phyloP scores from a whole-genome alignment of 2,329 filamentous ascomycete species.

The Talaromyces rugulosus region DNA sequence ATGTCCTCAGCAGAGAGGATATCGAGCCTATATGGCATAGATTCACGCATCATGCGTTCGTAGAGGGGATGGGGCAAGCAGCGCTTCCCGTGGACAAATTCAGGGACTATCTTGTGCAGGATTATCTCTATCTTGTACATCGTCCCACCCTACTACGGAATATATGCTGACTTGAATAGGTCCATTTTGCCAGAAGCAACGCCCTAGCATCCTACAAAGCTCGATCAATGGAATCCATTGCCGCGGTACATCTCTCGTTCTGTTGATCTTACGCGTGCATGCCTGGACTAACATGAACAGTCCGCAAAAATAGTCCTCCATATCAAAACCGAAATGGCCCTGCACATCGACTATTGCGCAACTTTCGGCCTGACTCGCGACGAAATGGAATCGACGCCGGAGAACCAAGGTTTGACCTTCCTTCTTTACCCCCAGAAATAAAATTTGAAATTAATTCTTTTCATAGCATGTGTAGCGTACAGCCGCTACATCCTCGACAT shows the following conservation, averaged over 20 bases:
- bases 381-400: constrained; percentile 68
- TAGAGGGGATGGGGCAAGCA: constrained; percentile 69
- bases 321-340: constrained; percentile 71
- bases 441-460: background rate
- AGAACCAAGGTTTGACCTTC: constrained; percentile 60
- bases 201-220: constrained; percentile 82
- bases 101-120: constrained; percentile 85
- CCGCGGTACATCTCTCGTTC: constrained; percentile 48
- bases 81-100: constrained; percentile 72
- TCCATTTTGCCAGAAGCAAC: constrained; percentile 84
- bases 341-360: constrained; percentile 80
- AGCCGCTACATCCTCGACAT: constrained; percentile 84
- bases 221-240: constrained; percentile 67
- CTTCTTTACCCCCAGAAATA: background rate
- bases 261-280: no score
- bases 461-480: constrained; percentile 70
- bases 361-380: constrained; percentile 71
- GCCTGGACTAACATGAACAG: no score
- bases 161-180: constrained; percentile 39
- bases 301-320: constrained; percentile 69
- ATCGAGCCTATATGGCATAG: constrained; percentile 69
- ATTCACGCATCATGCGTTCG: constrained; percentile 80
- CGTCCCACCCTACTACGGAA: background rate
- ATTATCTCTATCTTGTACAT: constrained; percentile 78
- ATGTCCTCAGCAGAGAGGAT: constrained; percentile 69